A percentile compares a stretch with the other conserved stretches of the same genome.
These are phyloP conservation scores for Xylaria castorea DNA, from an alignment of 495 filamentous ascomycete species.

Conservation along the genomic window DNA sequence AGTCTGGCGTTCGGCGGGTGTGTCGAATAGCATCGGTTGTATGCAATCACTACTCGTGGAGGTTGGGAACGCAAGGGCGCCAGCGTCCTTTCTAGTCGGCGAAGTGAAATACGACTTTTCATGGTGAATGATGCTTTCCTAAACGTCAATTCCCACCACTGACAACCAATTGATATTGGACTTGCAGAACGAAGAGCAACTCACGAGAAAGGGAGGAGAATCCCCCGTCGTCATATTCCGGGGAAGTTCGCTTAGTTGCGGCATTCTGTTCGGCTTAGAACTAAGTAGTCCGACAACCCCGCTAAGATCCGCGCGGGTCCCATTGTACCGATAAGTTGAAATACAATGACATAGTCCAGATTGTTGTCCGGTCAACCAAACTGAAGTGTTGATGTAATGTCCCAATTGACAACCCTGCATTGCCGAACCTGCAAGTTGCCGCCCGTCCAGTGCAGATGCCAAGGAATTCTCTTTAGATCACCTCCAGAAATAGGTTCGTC, in stretches of 20 bases:
- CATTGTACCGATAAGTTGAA: neutral
- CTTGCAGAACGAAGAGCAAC: constrained; percentile 1
- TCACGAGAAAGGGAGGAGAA: neutral
- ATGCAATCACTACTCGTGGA: constrained; percentile 8
- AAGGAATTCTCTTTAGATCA: constrained; percentile 36
- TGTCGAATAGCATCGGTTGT: constrained; percentile 48
- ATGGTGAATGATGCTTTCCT: constrained; percentile 2
- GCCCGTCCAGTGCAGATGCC: constrained; percentile 12
- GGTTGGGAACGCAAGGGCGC: constrained; percentile 21
- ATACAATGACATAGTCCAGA: constrained; percentile 4
- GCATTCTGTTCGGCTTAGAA: constrained; percentile 32
- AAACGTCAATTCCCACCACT: neutral
- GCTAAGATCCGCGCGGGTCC: neutral
- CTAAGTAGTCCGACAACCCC: constrained; percentile 1
- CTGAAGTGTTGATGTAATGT: constrained; percentile 32
- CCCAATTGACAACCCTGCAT: constrained; percentile 11
- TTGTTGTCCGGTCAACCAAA: constrained; percentile 52
- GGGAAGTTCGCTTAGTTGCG: constrained; percentile 40
- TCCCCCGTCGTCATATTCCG: constrained; percentile 32
- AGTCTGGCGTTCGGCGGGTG: constrained; percentile 64
- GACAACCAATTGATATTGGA: neutral
- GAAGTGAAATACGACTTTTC: constrained; percentile 27
- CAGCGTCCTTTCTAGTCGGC: constrained; percentile 31
- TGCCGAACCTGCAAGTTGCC: constrained; percentile 20
- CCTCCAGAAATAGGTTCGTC: constrained; percentile 30